Evolutionary conservation across 2,329 filamentous ascomycete genomes (phyloP).

Genomic region (Aspergillus tanneri): DNA sequence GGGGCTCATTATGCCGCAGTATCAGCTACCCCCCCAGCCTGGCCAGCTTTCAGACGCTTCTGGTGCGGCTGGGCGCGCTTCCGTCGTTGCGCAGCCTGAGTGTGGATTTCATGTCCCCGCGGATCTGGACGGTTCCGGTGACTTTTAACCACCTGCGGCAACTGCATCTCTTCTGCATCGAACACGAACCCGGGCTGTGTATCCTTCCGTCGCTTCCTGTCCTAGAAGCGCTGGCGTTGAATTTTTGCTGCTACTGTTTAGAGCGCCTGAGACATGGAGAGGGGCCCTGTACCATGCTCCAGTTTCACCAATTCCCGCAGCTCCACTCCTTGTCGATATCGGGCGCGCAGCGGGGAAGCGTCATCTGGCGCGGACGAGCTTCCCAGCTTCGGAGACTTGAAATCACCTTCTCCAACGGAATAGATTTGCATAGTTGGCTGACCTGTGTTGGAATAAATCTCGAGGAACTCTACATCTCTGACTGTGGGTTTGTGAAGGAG

Average conservation of each 20-base stretch:
- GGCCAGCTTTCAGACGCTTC: constrained; percentile 4
- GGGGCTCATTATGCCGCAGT: not conserved
- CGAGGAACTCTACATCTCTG: constrained; percentile 3
- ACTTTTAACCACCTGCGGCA: constrained; percentile 2
- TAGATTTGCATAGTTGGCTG: not conserved
- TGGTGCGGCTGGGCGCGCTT: constrained; percentile 2
- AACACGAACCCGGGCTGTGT: constrained; percentile 6
- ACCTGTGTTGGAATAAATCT: not conserved
- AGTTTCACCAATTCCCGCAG: constrained; percentile 1
- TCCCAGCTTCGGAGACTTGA: constrained; percentile 2
- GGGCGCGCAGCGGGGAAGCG: constrained; percentile 1
- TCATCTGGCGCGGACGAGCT: constrained; percentile 6
- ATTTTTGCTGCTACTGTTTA: constrained; percentile 11
- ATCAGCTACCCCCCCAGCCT: constrained; percentile 8
- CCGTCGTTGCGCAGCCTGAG: constrained; percentile 4
- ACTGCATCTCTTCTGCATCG: constrained; percentile 6
- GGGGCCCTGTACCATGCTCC: constrained; percentile 3
- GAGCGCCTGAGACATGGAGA: not conserved
- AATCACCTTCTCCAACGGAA: constrained; percentile 2
- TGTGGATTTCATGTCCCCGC: constrained; percentile 9
- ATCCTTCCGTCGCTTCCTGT: constrained; percentile 5
- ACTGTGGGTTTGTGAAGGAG: constrained; percentile 7
- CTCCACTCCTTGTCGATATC: constrained; percentile 4
- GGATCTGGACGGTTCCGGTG: constrained; percentile 6
- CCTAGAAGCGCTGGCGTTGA: constrained; percentile 6